Conservation (phyloP, 2,329 filamentous ascomycete species). For the Ceratocystis papillata region DNA sequence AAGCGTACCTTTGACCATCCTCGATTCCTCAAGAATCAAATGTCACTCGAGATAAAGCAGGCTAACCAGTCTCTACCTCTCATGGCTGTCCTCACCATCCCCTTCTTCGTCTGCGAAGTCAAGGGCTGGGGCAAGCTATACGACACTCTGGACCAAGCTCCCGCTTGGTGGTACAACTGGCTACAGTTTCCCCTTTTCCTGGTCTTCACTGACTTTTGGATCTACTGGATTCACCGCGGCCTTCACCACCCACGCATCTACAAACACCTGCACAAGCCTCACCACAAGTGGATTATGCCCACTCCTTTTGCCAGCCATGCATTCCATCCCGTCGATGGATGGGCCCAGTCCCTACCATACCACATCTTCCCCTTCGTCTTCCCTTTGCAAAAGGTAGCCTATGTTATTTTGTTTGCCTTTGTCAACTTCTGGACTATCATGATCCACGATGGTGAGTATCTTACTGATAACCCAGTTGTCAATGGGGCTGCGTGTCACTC, state of each 20-base stretch:
- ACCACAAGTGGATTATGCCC: constrained; percentile 99
- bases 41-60: constrained; percentile 73
- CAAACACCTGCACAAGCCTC: constrained; percentile 86
- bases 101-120: constrained; percentile 73
- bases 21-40: constrained; percentile 90
- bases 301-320: constrained; percentile 86
- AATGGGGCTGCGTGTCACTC: constrained; percentile 89
- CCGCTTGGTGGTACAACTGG: constrained; percentile 65
- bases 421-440: constrained; percentile 97
- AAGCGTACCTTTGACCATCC: constrained; percentile 81
- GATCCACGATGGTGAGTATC: constrained; percentile 92
- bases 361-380: constrained; percentile 89
- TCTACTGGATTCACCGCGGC: constrained; percentile 85
- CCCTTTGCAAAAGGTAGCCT: constrained; percentile 82
- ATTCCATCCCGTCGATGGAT: constrained; percentile 91
- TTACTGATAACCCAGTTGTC: constrained; percentile 79
- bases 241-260: constrained; percentile 69
- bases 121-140: constrained; percentile 81
- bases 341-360: constrained; percentile 78
- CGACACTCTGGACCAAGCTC: constrained; percentile 63
- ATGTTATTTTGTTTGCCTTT: constrained; percentile 75
- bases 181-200: constrained; percentile 87
- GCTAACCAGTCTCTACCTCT: constrained; percentile 64
- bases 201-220: constrained; percentile 75
- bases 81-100: constrained; percentile 72